Conservation (phyloP, 371 early-diverging fungal species). For the Gilbertella persicaria region DNA sequence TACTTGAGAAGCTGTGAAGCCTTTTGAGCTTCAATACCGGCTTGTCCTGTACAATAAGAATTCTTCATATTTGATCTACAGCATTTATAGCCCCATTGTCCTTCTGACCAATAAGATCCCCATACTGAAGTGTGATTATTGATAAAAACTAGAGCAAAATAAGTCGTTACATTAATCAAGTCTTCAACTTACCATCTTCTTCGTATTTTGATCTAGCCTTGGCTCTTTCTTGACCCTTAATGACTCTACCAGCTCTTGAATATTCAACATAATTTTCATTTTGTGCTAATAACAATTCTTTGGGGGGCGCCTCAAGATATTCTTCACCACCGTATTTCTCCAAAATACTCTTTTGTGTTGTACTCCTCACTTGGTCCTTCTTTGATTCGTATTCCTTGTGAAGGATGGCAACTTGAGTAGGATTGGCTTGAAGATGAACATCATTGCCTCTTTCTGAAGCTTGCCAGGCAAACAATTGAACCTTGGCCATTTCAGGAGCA, state of each 20-base stretch:
- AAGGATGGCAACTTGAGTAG: conserved; percentile 89
- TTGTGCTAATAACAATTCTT: conserved; percentile 85
- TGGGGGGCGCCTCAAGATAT: conserved; percentile 86
- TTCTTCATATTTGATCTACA: conserved; percentile 77
- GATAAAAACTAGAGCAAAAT: conserved; percentile 48
- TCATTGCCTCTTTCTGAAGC: conserved; percentile 82
- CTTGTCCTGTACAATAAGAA: conserved; percentile 83
- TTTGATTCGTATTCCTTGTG: conserved; percentile 85
- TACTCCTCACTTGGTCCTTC: conserved; percentile 76
- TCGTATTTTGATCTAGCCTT: conserved; percentile 83
- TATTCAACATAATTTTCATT: conserved; percentile 96
- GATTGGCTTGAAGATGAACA: conserved; percentile 92
- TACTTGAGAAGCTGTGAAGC: conserved; percentile 32
- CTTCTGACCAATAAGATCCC: conserved; percentile 96
- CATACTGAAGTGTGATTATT: conserved; percentile 90
- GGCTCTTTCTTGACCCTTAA: conserved; percentile 83
- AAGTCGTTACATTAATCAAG: conserved; percentile 3
- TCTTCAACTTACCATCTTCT: conserved; percentile 75
- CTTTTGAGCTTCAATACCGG: conserved; percentile 75
- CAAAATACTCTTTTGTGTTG: conserved; percentile 75
- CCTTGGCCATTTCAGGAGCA: conserved; percentile 75
- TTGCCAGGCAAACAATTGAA: conserved; percentile 94
- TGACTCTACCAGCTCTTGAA: conserved; percentile 87
- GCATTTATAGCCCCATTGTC: conserved; percentile 96
- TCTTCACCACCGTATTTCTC: conserved; percentile 94